Base-by-base conservation (phyloP, 306 rosid genomes). In the Myrica gale region DNA sequence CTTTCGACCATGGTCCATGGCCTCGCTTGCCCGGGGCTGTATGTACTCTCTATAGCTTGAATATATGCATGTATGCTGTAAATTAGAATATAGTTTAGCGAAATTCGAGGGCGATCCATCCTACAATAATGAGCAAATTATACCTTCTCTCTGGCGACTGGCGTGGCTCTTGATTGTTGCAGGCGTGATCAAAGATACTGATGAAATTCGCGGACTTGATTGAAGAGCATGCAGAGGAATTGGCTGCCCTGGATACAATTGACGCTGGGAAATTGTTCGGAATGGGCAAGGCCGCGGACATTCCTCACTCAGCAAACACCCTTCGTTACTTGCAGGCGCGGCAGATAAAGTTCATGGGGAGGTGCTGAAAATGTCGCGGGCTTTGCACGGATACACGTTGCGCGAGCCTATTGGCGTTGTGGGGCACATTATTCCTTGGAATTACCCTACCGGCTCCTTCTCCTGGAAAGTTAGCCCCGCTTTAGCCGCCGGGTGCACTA, bases 371-470 rank as follows among this genome's bases (percentile, higher is more conserved):
- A 74, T 90, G 60, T 47, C 90, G 0, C 44, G 78, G 0, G 82
- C 83, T 47, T 67, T 87, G 6, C 96, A 90, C 1, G 98, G 81
- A 4, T 90, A 91, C 68, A 93, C 98, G 0, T 81, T 93, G 53
- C 45, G 80, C 2, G 98, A 93, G 58, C 96, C 98, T 1, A 79
- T 91, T n/a, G 98, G 98, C 2, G 94, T 93, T 41, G 92, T 85
- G 2, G 98, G 92, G 46, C 96, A 82, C 85, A 91, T 93, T 17
- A 81, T 93, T 55, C 98, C 98, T 0, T 93, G 98, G 98, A 93
- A 93, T 55, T 88, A 85, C 37, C 98, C 98, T 0, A 82, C 75
- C 53, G 66, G 52, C 56, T 69, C 87, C 90, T 83, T 91, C 57
- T 76, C 81, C 58, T 9, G 74, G 1, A 93, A 93, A 87, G 88